These are phyloP conservation scores for Tephrocybe sp. DNA, from an alignment of 768 basidiomycete species.

Conservation along the genomic window DNA sequence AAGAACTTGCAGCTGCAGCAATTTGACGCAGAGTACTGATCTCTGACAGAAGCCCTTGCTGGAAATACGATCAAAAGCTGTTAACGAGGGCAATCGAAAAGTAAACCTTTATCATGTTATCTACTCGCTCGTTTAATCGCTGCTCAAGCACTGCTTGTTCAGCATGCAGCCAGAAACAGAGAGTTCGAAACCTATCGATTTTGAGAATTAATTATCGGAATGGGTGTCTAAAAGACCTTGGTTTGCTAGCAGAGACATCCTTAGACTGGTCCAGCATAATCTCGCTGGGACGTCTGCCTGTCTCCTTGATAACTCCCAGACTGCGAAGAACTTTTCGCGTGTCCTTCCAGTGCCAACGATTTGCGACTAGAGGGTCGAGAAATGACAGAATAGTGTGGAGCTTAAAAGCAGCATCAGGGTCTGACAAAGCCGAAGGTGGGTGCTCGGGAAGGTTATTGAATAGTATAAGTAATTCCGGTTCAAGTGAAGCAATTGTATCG, in stretches of 20 bases:
- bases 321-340: slow-evolving; percentile 86
- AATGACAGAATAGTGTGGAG: slow-evolving; percentile 64
- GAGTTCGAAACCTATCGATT: slow-evolving; percentile 67
- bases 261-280: slow-evolving; percentile 64
- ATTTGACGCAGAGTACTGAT: slow-evolving; percentile 54
- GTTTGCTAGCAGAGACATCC: slow-evolving; percentile 29
- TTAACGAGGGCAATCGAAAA: neutral
- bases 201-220: slow-evolving; percentile 2
- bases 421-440: slow-evolving; percentile 53
- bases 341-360: slow-evolving; percentile 96
- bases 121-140: slow-evolving; percentile 78
- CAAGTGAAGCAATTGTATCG: slow-evolving; percentile 42
- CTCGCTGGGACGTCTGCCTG: slow-evolving; percentile 63
- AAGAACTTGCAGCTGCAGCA: slow-evolving; percentile 14
- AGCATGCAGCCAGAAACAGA: slow-evolving; percentile 92
- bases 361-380: slow-evolving; percentile 74
- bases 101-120: slow-evolving; percentile 84
- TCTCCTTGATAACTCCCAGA: slow-evolving; percentile 75
- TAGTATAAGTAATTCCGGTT: slow-evolving; percentile 45
- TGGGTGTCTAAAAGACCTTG: slow-evolving; percentile 46
- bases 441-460: slow-evolving; percentile 59
- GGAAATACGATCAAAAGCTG: slow-evolving; percentile 4
- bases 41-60: slow-evolving; percentile 84
- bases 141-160: slow-evolving; percentile 58
- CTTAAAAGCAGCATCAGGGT: slow-evolving; percentile 58